A percentile compares a stretch with the other conserved stretches of the same genome.
Evolutionary conservation across 2,329 filamentous ascomycete species (phyloP).

Genomic region (Colletotrichum chlorophyti): DNA sequence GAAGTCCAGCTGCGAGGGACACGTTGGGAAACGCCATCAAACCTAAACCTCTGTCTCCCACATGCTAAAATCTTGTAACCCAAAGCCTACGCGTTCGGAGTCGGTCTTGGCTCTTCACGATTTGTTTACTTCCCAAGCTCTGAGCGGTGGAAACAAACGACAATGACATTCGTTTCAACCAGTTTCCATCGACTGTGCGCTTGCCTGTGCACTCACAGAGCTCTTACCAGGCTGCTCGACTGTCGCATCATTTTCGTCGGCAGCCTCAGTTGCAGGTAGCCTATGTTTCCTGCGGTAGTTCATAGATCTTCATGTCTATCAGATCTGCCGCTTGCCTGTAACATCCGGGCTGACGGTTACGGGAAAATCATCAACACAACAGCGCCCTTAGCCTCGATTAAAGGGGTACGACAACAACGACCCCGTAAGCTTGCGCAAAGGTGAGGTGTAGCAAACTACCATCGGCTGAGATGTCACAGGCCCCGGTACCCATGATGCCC

Average conservation of each 20-base stretch:
- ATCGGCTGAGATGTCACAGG: too few relatives aligned
- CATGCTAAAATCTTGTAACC: not conserved
- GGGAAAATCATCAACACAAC: not conserved
- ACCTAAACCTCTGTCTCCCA: not conserved
- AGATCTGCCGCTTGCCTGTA: constrained; percentile 1
- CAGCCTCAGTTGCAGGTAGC: too few relatives aligned
- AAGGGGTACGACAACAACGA: too few relatives aligned
- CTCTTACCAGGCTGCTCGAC: too few relatives aligned
- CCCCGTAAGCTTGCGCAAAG: too few relatives aligned
- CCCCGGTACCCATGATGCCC: too few relatives aligned
- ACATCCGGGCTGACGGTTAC: not conserved
- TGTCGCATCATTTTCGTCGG: too few relatives aligned
- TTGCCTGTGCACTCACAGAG: not conserved
- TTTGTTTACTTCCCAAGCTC: constrained; percentile 2
- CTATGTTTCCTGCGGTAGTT: not conserved
- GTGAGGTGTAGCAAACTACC: too few relatives aligned
- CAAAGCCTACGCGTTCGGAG: not conserved
- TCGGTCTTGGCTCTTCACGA: not conserved
- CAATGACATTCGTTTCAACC: not conserved
- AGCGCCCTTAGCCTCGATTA: not conserved
- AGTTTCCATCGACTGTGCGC: constrained; percentile 8
- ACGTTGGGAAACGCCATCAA: not conserved
- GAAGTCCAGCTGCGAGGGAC: not conserved
- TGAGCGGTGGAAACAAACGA: not conserved
- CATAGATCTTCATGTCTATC: not conserved